phyloP scores from a whole-genome alignment of 768 basidiomycete genomes.

The Lactarius sanguifluus region DNA sequence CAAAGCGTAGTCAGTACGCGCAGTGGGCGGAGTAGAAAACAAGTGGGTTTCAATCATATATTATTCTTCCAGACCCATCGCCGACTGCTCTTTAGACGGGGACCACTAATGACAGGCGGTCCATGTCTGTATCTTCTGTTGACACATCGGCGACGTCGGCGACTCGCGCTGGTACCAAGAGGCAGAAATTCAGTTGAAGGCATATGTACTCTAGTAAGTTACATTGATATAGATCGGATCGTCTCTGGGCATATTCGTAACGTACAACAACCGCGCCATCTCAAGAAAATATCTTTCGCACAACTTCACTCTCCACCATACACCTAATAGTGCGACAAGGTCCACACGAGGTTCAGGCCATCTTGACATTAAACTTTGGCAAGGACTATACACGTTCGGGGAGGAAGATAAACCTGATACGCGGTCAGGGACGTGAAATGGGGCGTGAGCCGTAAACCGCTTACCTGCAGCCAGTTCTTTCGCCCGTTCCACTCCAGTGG shows the following conservation, averaged over 20 bases:
- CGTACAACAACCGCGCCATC: constrained; percentile 9
- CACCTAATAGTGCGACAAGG: background rate
- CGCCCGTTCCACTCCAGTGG: constrained; percentile 90
- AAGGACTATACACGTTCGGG: constrained; percentile 65
- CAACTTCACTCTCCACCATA: background rate
- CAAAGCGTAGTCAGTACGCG: constrained; percentile 52
- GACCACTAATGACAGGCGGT: constrained; percentile 46
- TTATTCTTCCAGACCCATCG: constrained; percentile 14
- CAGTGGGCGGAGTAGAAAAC: constrained; percentile 54
- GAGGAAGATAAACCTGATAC: constrained; percentile 66
- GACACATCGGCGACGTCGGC: constrained; percentile 47
- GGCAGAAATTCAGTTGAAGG: constrained; percentile 28
- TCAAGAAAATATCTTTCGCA: constrained; percentile 8
- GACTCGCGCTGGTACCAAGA: constrained; percentile 30
- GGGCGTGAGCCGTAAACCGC: constrained; percentile 27
- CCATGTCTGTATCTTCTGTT: constrained; percentile 73
- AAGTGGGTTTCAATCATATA: constrained; percentile 42
- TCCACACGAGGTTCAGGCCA: background rate
- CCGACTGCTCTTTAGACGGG: constrained; percentile 22
- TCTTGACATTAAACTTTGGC: constrained; percentile 39
- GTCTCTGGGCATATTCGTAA: background rate
- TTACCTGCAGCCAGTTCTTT: constrained; percentile 85
- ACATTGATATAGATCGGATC: constrained; percentile 14
- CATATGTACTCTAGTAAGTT: constrained; percentile 13
- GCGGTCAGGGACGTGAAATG: constrained; percentile 7